phyloP scores from a whole-genome alignment of 202 grass and related monocot genomes.

The Schoenoplectus triqueter region DNA sequence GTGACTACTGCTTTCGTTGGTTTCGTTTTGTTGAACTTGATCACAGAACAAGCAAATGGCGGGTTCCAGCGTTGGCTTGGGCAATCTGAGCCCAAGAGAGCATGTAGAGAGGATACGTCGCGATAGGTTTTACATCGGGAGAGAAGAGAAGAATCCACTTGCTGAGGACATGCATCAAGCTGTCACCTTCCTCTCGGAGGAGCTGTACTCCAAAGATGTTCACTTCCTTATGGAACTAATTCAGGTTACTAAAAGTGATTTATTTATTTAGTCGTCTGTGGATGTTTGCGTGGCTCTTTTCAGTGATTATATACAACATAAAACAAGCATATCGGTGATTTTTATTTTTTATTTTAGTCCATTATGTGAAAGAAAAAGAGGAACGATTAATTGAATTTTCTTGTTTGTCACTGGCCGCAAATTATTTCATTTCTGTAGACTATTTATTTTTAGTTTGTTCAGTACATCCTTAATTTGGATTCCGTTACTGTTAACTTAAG shows the following conservation, averaged over 20 bases:
- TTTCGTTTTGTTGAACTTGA: too few species aligned
- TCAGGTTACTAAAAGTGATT: slow-evolving; percentile 40
- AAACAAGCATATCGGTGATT: too few species aligned
- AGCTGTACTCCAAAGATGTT: slow-evolving; percentile 83
- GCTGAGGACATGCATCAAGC: slow-evolving; percentile 75
- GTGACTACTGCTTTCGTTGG: too few species aligned
- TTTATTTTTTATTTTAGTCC: too few species aligned
- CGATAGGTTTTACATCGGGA: slow-evolving; percentile 62
- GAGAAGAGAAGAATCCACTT: slow-evolving; percentile 60
- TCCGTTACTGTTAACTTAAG: neutral
- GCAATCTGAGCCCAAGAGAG: slow-evolving; percentile 36
- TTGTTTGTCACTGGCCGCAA: too few species aligned
- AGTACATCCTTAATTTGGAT: neutral
- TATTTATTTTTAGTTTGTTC: neutral
- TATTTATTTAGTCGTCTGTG: too few species aligned
- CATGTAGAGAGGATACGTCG: slow-evolving; percentile 65
- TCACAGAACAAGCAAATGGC: neutral
- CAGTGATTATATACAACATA: neutral
- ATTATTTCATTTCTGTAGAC: slow-evolving; percentile 1
- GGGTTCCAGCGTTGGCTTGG: neutral
- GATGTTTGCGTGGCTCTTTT: neutral
- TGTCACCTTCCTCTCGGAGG: slow-evolving; percentile 56
- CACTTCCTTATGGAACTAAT: slow-evolving; percentile 86
- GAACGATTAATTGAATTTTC: too few species aligned
- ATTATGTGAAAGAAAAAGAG: neutral